These are phyloP conservation scores for Thyridium curvatum DNA, from an alignment of 2,329 filamentous ascomycete genomes.

Conservation along the genomic window DNA sequence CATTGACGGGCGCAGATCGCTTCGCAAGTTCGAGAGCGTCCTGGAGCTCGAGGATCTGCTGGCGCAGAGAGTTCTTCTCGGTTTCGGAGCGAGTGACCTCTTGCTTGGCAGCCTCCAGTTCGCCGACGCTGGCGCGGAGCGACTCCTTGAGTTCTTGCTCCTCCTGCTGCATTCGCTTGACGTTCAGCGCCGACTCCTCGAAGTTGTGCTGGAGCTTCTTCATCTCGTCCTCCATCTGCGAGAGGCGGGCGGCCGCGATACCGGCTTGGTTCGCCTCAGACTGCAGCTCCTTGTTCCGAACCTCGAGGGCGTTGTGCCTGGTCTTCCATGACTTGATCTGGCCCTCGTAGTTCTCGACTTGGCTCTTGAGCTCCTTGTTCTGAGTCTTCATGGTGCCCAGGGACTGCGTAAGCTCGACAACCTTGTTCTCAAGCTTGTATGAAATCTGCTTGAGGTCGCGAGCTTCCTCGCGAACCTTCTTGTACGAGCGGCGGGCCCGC, in stretches of 20 bases:
- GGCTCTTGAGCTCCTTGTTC: conserved; percentile 81
- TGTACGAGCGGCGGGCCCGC: conserved; percentile 75
- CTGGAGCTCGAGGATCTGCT: conserved; percentile 84
- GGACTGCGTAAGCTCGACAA: conserved; percentile 93
- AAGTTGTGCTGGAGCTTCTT: conserved; percentile 82
- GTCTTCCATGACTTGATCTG: conserved; percentile 96
- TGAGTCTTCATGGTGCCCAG: conserved; percentile 87
- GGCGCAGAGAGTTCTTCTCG: conserved; percentile 78
- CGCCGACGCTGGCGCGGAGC: conserved; percentile 69
- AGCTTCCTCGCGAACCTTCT: conserved; percentile 86
- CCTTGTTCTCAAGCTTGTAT: conserved; percentile 99
- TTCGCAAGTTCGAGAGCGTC: conserved; percentile 88
- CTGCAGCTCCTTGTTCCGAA: conserved; percentile 87
- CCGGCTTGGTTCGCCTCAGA: conserved; percentile 96
- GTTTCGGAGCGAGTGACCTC: conserved; percentile 71
- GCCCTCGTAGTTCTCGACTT: conserved; percentile 92
- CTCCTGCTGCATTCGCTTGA: conserved; percentile 92
- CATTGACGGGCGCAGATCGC: conserved; percentile 67
- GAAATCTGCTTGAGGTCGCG: conserved; percentile 99
- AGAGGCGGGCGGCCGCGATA: conserved; percentile 84
- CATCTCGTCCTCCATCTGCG: conserved; percentile 94
- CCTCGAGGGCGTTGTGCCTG: conserved; percentile 83
- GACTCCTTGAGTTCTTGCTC: conserved; percentile 81
- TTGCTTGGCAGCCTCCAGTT: conserved; percentile 74
- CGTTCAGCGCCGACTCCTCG: conserved; percentile 82